Conservation (phyloP, 768 basidiomycete genomes). For the Pulveroboletus frians region DNA sequence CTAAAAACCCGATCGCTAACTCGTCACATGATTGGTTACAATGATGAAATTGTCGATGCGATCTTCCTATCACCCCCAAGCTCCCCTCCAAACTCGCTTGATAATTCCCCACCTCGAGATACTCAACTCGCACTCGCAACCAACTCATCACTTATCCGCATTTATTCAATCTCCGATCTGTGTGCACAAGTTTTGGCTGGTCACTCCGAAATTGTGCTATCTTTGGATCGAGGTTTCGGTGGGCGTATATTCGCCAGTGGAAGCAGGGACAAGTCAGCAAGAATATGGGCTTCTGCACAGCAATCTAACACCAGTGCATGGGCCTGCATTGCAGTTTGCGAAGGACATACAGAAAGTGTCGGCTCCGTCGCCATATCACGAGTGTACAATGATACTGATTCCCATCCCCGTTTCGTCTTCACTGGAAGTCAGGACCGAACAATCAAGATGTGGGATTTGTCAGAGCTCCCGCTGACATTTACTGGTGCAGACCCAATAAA, state of each 20-base stretch:
- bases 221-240: slow-evolving; percentile 63
- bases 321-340: slow-evolving; percentile 78
- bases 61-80: slow-evolving; percentile 60
- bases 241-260: slow-evolving; percentile 82
- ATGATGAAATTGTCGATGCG: slow-evolving; percentile 95
- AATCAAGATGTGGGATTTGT: slow-evolving; percentile 98
- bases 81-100: slow-evolving; percentile 17
- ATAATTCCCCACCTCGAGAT: slow-evolving; percentile 37
- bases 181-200: slow-evolving; percentile 85
- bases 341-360: slow-evolving; percentile 92
- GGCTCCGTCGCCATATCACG: slow-evolving; percentile 86
- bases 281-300: slow-evolving; percentile 63
- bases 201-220: slow-evolving; percentile 88
- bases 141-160: slow-evolving; percentile 90
- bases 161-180: slow-evolving; percentile 72
- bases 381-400: slow-evolving; percentile 15
- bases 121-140: slow-evolving; percentile 90
- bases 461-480: slow-evolving; percentile 37
- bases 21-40: slow-evolving; percentile 91
- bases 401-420: slow-evolving; percentile 65
- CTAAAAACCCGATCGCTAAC: slow-evolving; percentile 56
- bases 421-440: slow-evolving; percentile 97
- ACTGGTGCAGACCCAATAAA: slow-evolving; percentile 33
- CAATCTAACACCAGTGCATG: slow-evolving; percentile 25
- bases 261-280: slow-evolving; percentile 85